These are phyloP conservation scores for Hyparrhenia diplandra DNA, from an alignment of 176 grass and related monocot genomes.

Conservation along the genomic window DNA sequence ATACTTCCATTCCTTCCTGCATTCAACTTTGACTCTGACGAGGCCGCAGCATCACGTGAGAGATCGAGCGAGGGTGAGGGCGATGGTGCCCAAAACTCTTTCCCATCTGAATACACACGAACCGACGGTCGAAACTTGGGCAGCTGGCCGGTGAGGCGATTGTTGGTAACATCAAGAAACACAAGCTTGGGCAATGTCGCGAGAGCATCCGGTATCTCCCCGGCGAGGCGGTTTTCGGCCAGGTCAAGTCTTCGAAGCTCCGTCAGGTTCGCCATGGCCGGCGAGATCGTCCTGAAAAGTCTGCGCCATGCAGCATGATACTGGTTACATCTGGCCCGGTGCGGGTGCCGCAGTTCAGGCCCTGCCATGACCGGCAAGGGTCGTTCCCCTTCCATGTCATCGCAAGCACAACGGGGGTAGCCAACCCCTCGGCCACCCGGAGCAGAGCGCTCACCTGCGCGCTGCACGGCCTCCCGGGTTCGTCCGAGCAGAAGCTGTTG, in stretches of 20 bases:
- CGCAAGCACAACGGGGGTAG: neutral
- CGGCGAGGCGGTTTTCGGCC: neutral
- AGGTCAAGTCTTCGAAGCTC: no score
- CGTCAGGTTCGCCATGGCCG: neutral
- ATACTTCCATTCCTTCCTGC: no score
- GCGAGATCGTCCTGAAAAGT: neutral
- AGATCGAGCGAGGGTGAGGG: no score
- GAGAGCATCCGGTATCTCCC: neutral
- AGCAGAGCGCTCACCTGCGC: neutral
- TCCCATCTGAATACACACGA: neutral
- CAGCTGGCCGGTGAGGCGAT: neutral
- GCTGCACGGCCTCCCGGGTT: neutral
- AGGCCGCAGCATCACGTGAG: no score
- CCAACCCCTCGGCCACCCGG: neutral
- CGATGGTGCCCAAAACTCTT: neutral
- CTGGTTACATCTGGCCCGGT: neutral
- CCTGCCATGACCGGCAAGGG: neutral
- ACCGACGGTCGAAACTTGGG: neutral
- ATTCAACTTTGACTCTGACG: no score
- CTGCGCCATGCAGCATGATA: neutral
- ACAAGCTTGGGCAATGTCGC: neutral
- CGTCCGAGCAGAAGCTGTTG: neutral
- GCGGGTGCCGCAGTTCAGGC: no score
- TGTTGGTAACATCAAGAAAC: neutral
- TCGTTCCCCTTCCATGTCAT: neutral